Conservation (phyloP, 768 basidiomycete species). For the Leucogyrophana mollusca region DNA sequence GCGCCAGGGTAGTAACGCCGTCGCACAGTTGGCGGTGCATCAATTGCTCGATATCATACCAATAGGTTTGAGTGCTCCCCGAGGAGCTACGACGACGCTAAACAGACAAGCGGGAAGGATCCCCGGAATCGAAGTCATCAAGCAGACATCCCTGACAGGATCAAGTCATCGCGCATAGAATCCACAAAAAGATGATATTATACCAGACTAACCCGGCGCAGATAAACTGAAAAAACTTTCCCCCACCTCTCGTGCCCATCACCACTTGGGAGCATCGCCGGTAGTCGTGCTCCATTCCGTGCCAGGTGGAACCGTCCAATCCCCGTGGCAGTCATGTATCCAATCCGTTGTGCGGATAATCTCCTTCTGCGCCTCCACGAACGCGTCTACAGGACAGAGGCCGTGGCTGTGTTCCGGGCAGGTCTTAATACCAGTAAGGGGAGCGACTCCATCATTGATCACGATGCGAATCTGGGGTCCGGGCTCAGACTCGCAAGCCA, state of each 20-base stretch:
- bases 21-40: too few species aligned
- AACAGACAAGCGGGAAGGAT: too few species aligned
- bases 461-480: constrained; percentile 73
- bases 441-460: constrained; percentile 85
- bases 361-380: constrained; percentile 67
- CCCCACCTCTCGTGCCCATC: neutral
- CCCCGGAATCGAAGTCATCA: too few species aligned
- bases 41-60: too few species aligned
- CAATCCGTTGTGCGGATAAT: constrained; percentile 69
- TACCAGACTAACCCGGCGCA: neutral
- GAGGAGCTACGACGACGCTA: too few species aligned
- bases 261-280: constrained; percentile 50
- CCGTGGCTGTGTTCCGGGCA: constrained; percentile 66
- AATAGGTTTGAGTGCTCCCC: too few species aligned
- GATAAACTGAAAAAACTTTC: neutral
- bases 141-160: too few species aligned
- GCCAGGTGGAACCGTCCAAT: constrained; percentile 72
- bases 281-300: constrained; percentile 69
- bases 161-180: too few species aligned
- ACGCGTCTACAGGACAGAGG: constrained; percentile 71
- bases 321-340: constrained; percentile 70
- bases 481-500: constrained; percentile 53
- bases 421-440: constrained; percentile 73
- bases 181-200: neutral
- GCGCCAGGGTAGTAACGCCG: too few species aligned